These are phyloP conservation scores for Erodium trifolium DNA, from an alignment of 441 rosid genomes.

Conservation along the genomic window DNA sequence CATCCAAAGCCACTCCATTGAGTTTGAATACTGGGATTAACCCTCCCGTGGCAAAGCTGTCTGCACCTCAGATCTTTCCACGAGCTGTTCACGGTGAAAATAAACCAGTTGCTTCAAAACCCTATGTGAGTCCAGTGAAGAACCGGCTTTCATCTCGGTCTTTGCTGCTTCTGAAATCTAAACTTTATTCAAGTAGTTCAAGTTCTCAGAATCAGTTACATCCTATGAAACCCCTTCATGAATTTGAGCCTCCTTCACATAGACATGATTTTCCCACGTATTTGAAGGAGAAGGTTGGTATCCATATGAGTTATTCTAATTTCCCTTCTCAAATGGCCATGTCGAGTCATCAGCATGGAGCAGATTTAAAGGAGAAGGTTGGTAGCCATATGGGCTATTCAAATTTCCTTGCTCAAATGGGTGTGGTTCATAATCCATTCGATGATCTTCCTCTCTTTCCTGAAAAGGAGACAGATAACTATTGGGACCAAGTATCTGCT, in stretches of 20 bases:
- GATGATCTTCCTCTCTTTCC: slow-evolving; percentile 15
- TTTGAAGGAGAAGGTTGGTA: slow-evolving; percentile 18
- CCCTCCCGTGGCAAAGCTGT: slow-evolving; percentile 19
- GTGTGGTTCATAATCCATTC: slow-evolving; percentile 15
- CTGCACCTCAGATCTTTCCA: slow-evolving; percentile 17
- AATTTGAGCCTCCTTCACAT: slow-evolving; percentile 17
- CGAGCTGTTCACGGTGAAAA: slow-evolving; percentile 22
- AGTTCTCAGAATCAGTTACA: slow-evolving; percentile 17
- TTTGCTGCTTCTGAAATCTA: slow-evolving; percentile 16
- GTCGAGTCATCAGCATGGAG: slow-evolving; percentile 3
- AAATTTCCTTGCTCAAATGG: slow-evolving; percentile 10
- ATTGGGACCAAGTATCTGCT: slow-evolving; percentile 13
- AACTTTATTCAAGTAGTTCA: slow-evolving; percentile 26
- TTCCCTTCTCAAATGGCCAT: slow-evolving; percentile 10
- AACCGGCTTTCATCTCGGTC: slow-evolving; percentile 20
- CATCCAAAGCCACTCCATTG: slow-evolving; percentile 16
- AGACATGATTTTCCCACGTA: slow-evolving; percentile 8
- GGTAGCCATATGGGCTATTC: slow-evolving; percentile 18
- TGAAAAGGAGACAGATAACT: background rate
- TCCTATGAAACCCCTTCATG: slow-evolving; percentile 14
- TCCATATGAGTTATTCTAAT: slow-evolving; percentile 12
- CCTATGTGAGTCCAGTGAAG: slow-evolving; percentile 15
- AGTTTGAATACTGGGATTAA: slow-evolving; percentile 22
- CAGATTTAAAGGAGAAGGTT: slow-evolving; percentile 14
- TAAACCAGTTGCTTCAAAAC: slow-evolving; percentile 23